phyloP scores from a whole-genome alignment of 108 stramenopile species.

The Hondaea fermentalgiana region DNA sequence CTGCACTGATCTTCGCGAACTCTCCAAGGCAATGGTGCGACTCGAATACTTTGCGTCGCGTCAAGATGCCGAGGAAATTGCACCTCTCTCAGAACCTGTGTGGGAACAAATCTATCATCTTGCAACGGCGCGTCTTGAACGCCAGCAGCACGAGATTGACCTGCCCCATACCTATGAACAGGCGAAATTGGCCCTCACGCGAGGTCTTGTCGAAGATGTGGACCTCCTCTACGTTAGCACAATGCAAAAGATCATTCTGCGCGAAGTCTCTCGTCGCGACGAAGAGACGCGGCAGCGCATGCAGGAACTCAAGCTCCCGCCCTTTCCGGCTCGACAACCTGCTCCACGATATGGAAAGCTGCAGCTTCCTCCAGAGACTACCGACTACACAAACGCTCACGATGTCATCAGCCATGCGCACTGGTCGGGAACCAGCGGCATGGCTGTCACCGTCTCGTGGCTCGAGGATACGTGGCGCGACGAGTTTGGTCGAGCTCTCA shows the following conservation, averaged over 20 bases:
- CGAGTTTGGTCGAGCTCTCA: constrained; percentile 7
- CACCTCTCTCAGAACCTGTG: not conserved
- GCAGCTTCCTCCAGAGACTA: constrained; percentile 25
- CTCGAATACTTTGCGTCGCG: constrained; percentile 48
- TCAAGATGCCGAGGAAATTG: constrained; percentile 35
- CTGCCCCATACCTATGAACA: not conserved
- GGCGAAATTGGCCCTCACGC: constrained; percentile 23
- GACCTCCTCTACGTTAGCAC: constrained; percentile 43
- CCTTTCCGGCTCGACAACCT: constrained; percentile 12
- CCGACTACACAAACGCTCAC: constrained; percentile 22
- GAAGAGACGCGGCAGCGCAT: not conserved
- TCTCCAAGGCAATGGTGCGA: constrained; percentile 37
- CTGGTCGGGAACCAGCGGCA: constrained; percentile 33
- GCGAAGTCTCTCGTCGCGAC: constrained; percentile 20
- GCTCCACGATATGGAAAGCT: constrained; percentile 42
- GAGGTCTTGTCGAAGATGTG: constrained; percentile 42
- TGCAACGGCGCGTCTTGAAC: not conserved
- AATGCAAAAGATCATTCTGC: constrained; percentile 46
- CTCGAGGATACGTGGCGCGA: constrained; percentile 41
- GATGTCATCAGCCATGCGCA: constrained; percentile 30
- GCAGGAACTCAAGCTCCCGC: constrained; percentile 30
- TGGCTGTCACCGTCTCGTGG: constrained; percentile 47
- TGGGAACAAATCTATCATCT: not conserved
- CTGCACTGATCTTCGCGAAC: constrained; percentile 29
- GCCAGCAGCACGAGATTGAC: not conserved